Evolutionary conservation across 148 eudicot species (phyloP).

Genomic region (Persicaria tinctoria): DNA sequence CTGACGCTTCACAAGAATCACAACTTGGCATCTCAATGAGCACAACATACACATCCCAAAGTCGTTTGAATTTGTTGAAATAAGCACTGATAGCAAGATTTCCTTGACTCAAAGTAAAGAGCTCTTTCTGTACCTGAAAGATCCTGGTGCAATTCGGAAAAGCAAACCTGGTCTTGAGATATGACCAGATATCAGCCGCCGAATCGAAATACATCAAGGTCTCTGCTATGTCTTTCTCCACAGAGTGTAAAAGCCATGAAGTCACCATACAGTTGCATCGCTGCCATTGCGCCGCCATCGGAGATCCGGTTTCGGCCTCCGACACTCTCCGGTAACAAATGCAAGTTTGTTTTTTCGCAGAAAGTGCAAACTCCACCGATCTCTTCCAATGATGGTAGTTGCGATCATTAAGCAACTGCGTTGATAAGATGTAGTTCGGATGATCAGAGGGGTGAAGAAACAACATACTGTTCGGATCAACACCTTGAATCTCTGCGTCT

Average conservation of each 20-base stretch:
- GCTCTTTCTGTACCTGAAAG: too few species aligned
- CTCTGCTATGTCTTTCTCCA: neutral
- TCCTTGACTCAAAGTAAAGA: too few species aligned
- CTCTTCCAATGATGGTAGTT: neutral
- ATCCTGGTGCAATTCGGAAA: too few species aligned
- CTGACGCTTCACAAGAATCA: too few species aligned
- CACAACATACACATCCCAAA: too few species aligned
- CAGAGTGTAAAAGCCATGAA: neutral
- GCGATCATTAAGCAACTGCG: neutral
- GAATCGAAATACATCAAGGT: neutral
- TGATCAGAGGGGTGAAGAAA: too few species aligned
- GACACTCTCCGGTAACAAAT: neutral
- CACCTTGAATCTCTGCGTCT: too few species aligned
- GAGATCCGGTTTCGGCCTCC: neutral
- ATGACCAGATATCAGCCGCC: neutral
- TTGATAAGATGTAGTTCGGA: too few species aligned
- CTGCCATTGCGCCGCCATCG: neutral
- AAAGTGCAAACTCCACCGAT: neutral
- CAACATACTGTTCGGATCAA: too few species aligned
- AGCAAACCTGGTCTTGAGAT: neutral
- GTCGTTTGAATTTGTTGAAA: too few species aligned
- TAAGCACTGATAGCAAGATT: too few species aligned
- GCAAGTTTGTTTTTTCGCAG: neutral
- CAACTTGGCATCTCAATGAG: too few species aligned
- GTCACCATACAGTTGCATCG: neutral